Percentiles rank a stretch among this genome's conserved stretches.
phyloP scores from a whole-genome alignment of 1,284 basidiomycete species.

The Ustilago loliicola region DNA sequence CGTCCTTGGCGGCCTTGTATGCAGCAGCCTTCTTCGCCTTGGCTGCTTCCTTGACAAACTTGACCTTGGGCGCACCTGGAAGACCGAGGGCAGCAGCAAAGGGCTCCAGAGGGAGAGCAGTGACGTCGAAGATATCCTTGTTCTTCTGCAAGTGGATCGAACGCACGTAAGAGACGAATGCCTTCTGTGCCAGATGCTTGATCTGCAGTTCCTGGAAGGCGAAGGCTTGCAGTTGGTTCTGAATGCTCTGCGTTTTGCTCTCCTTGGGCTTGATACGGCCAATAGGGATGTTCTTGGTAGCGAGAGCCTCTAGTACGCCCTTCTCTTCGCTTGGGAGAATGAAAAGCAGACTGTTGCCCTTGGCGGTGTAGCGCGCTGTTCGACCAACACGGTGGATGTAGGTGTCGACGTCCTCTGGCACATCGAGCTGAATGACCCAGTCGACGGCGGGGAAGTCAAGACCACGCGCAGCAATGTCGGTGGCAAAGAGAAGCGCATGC shows the following conservation, averaged over 20 bases:
- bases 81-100: conserved; percentile 92
- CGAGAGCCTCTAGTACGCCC: conserved; percentile 82
- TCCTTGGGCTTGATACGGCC: conserved; percentile 89
- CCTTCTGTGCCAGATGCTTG: conserved; percentile 96
- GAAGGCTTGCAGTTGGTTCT: conserved; percentile 90
- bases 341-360: conserved; percentile 87
- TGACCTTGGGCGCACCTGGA: conserved; percentile 95
- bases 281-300: conserved; percentile 78
- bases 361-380: conserved; percentile 91
- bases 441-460: conserved; percentile 96
- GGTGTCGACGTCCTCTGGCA: conserved; percentile 96
- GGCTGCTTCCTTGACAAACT: conserved; percentile 82
- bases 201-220: conserved; percentile 96
- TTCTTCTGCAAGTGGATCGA: conserved; percentile 94
- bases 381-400: conserved; percentile 97
- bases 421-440: conserved; percentile 98
- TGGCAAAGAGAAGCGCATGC: conserved; percentile 72
- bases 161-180: conserved; percentile 95
- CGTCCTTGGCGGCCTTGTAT: conserved; percentile 54
- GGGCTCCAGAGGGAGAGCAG: conserved; percentile 83
- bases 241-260: conserved; percentile 87
- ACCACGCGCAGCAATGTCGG: conserved; percentile 96
- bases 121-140: conserved; percentile 90
- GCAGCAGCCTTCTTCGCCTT: conserved; percentile 80
- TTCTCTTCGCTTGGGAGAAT: conserved; percentile 91